Evolutionary conservation across 352 stramenopile species (phyloP), one percentile per base, ranked within the genome.

Genomic region (Achlya hypogyna): DNA sequence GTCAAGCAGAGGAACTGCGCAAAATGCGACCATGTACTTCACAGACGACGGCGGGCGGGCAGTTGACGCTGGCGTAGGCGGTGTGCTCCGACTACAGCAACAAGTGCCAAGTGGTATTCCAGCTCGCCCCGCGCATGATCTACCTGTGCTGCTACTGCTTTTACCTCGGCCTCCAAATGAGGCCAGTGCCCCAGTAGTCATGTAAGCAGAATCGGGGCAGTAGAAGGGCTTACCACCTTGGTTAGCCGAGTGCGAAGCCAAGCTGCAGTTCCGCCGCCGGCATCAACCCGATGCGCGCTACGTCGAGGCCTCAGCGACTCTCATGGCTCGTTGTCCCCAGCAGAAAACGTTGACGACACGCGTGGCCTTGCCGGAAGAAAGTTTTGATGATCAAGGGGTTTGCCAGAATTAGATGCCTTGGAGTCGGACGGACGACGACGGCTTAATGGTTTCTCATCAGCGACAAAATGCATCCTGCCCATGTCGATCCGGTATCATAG

Each of bases 1-100:
- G 49, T 56, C 49, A 56, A 56, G 49, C 49, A n/a, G 25, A 56
- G 25, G 49, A 56, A 56, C 31, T 56, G 49, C 31, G 49, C 49
- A 10, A 56, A 56, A 20, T 56, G 49, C 31, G 49, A n/a, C 25
- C 49, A 38, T 20, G 49, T 56, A 56, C 6, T 12, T 42, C 34
- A n/a, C n/a, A n/a, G 34, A 6, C 34, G 34, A 6, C 34, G 6
- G 34, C 14, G 6, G 34, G 6, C 14, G 6, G 6, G 6, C 34
- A 42, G 6, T 6, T 14, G 34, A 42, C 2, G 2, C 25, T 1
- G 6, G 38, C 38, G 38, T 45, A 45, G 49, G 49, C 25, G 2
- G 49, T 56, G 10, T 56, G 49, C 8, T 27, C 25, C 12, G 49
- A 56, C 49, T 56, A n/a, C 49, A 27, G 49, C 49, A 56, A 56